Evolutionary conservation across 192 early-diverging fungal genomes (phyloP), one percentile per base, ranked within the genome.

Genomic region (Coemansia sp.): DNA sequence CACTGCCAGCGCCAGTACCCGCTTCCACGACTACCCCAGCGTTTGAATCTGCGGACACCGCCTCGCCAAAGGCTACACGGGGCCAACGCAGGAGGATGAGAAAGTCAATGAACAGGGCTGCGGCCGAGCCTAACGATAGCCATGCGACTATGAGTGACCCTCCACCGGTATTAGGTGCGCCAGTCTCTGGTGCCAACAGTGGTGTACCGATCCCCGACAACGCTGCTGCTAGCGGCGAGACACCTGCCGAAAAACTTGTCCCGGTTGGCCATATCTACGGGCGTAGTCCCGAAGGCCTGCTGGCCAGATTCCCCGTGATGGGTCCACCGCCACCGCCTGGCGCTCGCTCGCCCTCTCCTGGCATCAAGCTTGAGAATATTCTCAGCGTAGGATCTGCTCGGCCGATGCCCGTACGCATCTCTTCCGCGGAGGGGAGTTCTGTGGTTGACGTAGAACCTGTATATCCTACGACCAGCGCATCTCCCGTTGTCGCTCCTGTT

Each of bases 71-170:
- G 29, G 31, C 31, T 33, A 59, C 57, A 33, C 29, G 57, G 5
- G 57, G 57, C n/a, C 57, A 59, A 31, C 57, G 57, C 31, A 59
- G 57, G 29, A 59, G 57, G 33, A 36, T 59, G 57, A 31, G 57
- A 34, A 33, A 33, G 57, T 31, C 57, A 8, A 34, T 59, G 29
- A 18, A 34, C 31, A 33, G 18, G 31, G 33, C 29, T 5, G 33
- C 13, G 16, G 18, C 15, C 8, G 31, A 34, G 31, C 29, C 57
- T 7, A 59, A 59, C 57, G 31, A 33, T 24, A 33, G 15, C 57
- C 31, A 31, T 59, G 33, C 31, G 57, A 4, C 51, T 54, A 10
- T 11, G 24, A 33, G 18, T 18, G 57, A 34, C 16, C 29, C 16
- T 16, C 31, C 4, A 5, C 31, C 51, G 2, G 8, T 8, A 27